Base-by-base conservation (phyloP, 345 rosid species). In the Bruguiera gymnorhiza region DNA sequence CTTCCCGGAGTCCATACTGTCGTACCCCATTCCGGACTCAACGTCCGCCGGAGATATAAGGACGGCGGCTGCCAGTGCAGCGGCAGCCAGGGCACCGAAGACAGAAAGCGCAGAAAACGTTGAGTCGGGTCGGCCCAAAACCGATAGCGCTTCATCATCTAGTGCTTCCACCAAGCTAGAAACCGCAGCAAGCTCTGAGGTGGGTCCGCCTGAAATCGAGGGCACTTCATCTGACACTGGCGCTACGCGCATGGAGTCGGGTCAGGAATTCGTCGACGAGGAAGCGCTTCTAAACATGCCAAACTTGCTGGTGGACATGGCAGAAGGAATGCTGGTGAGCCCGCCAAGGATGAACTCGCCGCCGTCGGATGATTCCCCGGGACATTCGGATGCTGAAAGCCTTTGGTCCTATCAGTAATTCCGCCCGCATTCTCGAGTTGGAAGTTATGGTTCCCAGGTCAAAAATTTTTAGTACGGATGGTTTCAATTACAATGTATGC, bases 281-380 rank as follows among this genome's bases (percentile, higher is more conserved):
- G 88, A 89, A 50, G 87, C 31, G 59, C 65, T 89, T 52, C 59
- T 87, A 32, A 72, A 89, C 75, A 73, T 87, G 79, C 96, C 96
- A 37, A 83, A 55, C 78, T 78, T 87, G 80, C 68, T 87, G 58
- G 83, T 80, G 76, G 89, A 83, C 36, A 87, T 89, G 96, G 96
- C 96, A 0, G 93, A 72, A 34, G 96, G 87, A 30, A 87, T 89
- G 93, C 70, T 89, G 7, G 73, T 89, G 65, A 89, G 87, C 69
- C 96, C 96, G 1, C 96, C 96, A 16, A 82, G 96, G 67, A 87
- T 87, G 76, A 74, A 50, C 69, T 70, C 80, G 18, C 81, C 86
- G 21, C 69, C 83, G 15, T 75, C 78, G 0, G 85, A 83, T 26
- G 90, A 85, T 68, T 85, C 96, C 43, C 83, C 88, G 8, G 86